Conservation (phyloP, 371 early-diverging fungal genomes). For the Lichtheimia ramosa region DNA sequence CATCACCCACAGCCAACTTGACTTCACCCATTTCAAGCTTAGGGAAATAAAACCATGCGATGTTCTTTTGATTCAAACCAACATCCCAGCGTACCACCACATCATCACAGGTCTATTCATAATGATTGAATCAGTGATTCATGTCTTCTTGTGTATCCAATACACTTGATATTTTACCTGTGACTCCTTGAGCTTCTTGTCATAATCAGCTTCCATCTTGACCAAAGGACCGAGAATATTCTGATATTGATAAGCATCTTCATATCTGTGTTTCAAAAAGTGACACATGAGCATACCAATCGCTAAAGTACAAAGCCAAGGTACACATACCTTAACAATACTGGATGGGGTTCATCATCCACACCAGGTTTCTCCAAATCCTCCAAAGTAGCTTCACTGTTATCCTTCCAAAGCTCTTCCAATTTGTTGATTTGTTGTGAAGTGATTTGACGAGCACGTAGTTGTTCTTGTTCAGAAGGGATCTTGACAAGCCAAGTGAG, state of each 20-base stretch:
- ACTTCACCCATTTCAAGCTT: constrained; percentile 93
- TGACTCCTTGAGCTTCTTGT: constrained; percentile 91
- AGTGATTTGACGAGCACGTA: constrained; percentile 83
- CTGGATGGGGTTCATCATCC: constrained; percentile 86
- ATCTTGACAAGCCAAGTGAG: constrained; percentile 93
- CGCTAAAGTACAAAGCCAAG: not conserved
- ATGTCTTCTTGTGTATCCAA: no score
- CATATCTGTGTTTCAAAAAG: constrained; percentile 62
- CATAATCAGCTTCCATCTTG: constrained; percentile 96
- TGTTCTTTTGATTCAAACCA: constrained; percentile 91
- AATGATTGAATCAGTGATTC: not conserved
- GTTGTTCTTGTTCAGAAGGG: constrained; percentile 86
- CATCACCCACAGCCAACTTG: constrained; percentile 95
- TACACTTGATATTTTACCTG: no score
- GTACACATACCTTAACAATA: constrained; percentile 62
- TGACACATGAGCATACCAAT: not conserved
- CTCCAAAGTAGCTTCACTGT: constrained; percentile 73
- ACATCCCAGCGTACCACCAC: constrained; percentile 96
- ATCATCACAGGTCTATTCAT: constrained; percentile 81
- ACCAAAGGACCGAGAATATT: constrained; percentile 95
- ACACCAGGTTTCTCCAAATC: constrained; percentile 84
- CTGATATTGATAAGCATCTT: constrained; percentile 97
- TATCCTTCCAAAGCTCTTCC: constrained; percentile 93
- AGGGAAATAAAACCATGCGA: constrained; percentile 92
- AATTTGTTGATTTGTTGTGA: constrained; percentile 82